A percentile compares a stretch with the other conserved stretches of the same genome.
Evolutionary conservation across 306 rosid genomes (phyloP).

Genomic region (Argentina anserina): DNA sequence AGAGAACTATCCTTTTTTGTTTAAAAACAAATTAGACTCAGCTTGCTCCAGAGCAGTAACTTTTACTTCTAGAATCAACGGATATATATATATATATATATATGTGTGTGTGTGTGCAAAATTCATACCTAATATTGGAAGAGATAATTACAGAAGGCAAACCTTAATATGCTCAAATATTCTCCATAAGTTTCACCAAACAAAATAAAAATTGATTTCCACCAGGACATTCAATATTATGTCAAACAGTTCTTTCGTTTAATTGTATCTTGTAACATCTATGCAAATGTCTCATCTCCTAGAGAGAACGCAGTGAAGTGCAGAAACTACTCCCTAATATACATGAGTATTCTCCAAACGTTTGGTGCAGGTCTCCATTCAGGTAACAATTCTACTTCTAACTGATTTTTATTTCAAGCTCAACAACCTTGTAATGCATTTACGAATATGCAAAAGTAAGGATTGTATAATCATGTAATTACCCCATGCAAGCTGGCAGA

Average conservation of each 20-base stretch:
- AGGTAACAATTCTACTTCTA: background rate
- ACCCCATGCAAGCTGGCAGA: constrained; percentile 99
- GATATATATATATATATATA: no score
- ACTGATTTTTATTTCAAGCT: background rate
- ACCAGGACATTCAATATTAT: background rate
- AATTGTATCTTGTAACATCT: background rate
- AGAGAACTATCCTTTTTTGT: background rate
- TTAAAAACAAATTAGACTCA: background rate
- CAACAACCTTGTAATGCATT: background rate
- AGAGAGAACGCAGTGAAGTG: constrained; percentile 5
- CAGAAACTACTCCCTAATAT: background rate
- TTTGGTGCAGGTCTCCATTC: background rate
- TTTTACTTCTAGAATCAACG: background rate
- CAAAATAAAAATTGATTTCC: background rate
- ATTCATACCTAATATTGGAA: background rate
- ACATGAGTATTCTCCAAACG: background rate
- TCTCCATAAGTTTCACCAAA: background rate
- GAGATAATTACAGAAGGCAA: constrained; percentile 5
- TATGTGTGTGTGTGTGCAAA: background rate
- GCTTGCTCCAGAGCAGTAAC: background rate
- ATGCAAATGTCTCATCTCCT: background rate
- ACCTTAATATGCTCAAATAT: background rate
- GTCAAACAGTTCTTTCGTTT: background rate
- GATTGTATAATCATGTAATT: constrained; percentile 22
- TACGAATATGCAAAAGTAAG: background rate